Base-by-base conservation (phyloP, 1,284 basidiomycete genomes). In the Cryptococcus hybrid region DNA sequence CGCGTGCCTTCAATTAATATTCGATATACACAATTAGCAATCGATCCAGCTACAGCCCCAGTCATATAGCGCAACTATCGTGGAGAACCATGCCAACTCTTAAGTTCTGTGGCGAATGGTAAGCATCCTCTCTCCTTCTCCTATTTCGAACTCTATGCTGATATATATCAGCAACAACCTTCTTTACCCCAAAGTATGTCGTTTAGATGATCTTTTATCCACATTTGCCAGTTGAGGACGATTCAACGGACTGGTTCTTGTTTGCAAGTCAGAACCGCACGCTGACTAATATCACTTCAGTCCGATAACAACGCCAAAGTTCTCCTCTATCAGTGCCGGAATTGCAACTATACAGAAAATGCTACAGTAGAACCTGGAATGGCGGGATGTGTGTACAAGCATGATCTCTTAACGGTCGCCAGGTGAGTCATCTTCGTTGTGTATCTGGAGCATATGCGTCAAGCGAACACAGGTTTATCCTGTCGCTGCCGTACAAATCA, bases 291-390 rank as follows among this genome's bases (percentile, higher is more conserved):
- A 15, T 42, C 35, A 2, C 13, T 12, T 18, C 86, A 92, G 81
- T 91, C 90, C 37, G 93, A 97, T 76, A 86, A 86, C 60, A 84
- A 88, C 64, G 87, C 92, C 51, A 85, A 89, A 56, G 85, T 89
- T 53, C 88, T 99, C 82, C 85, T 95, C 57, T 95, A 93, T 69
- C 89, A 88, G 3, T 99, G 95, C 78, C 85, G 93, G 49, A 97
- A 96, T 74, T 99, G 95, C 79, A 79, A 83, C 13, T 94, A 90
- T 75, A 87, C 90, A 62, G 91, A 96, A 77, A 85, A 88, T 66
- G 88, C 88, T 12, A 44, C 54, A 3, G 45, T 65, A 24, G 68
- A 73, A 43, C 57, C 60, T 9, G 86, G 88, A 24, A 91, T 92
- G 77, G 88, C 88, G 67, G 88, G 90, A 66, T 73, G 76, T 51